Base-by-base conservation (phyloP, 2,329 filamentous ascomycete species). In the Ascochyta rabiei region DNA sequence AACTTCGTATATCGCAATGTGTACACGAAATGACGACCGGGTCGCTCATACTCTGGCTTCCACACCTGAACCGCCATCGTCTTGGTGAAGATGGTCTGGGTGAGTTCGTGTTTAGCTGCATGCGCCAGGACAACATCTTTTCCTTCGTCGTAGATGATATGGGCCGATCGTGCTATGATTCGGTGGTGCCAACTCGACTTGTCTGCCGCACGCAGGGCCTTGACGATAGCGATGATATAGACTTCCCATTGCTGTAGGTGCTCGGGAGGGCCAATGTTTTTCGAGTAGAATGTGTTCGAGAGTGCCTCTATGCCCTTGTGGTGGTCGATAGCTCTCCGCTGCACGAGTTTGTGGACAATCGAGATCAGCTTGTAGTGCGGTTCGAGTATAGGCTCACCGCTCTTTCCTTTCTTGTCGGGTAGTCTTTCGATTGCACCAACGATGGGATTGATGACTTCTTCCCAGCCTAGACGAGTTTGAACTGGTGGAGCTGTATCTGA, bases 141-240 rank as follows among this genome's bases (percentile, higher is more conserved):
- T 2, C 76, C 71, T 35, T 83, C 82, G 53, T 87, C 81, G 61
- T 85, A 89, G 6, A 88, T 76, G 35, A 88, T 80, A 60, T 83
- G 82, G 6, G 86, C 86, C 59, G 84, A 87, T 21, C 92, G 86
- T 68, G 89, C 87, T 48, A 91, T 90, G 77, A 97, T 92, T 18
- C 93, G 89, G 72, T 97, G 93, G 69, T 97, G 93, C 93, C 93
- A 97, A 66, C 95, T 93, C 0, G 90, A 89, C 78, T 96, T 96
- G 75, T 97, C 93, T 57, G 91, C 91, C 31, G 77, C 77, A 49
- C 84, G 82, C 48, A 89, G 74, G 28, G 79, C 79, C 63, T 83
- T 84, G 43, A 88, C 73, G 0, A 87, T 84, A 81, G 75, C 85
- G 13, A 88, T 73, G 38, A 89, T 84, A 63, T 90, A 90, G 1